Percentiles rank a stretch among this genome's conserved stretches.
Evolutionary conservation across 768 basidiomycete species (phyloP).

Genomic region (Rhodocollybia butyracea): DNA sequence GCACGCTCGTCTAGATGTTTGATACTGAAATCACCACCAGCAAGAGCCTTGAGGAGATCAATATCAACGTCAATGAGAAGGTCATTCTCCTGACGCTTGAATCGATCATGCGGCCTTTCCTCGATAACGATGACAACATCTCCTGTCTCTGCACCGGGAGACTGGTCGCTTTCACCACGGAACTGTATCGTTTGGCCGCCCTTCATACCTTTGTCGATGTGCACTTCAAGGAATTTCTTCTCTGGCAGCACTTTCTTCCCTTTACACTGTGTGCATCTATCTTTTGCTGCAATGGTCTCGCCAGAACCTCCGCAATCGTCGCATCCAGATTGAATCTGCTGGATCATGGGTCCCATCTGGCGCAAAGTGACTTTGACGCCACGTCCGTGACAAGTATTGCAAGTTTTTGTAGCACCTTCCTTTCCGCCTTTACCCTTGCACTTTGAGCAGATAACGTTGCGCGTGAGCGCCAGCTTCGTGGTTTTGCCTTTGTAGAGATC

Average conservation of each 20-base stretch:
- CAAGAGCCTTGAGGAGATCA: constrained; percentile 90
- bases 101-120: constrained; percentile 86
- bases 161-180: constrained; percentile 88
- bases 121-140: constrained; percentile 94
- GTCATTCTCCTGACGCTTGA: constrained; percentile 87
- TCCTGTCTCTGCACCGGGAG: constrained; percentile 84
- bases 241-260: constrained; percentile 94
- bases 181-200: constrained; percentile 89
- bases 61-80: constrained; percentile 85
- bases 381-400: constrained; percentile 78
- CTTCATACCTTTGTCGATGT: constrained; percentile 98
- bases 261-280: constrained; percentile 88
- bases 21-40: constrained; percentile 86
- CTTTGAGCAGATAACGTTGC: constrained; percentile 89
- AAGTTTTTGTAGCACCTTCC: constrained; percentile 87
- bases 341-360: constrained; percentile 99
- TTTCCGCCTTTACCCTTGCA: constrained; percentile 98
- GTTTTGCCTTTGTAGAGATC: constrained; percentile 99
- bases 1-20: constrained; percentile 93
- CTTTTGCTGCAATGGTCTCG: constrained; percentile 91
- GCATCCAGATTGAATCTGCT: constrained; percentile 95
- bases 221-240: constrained; percentile 96
- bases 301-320: constrained; percentile 92
- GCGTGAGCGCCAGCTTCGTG: constrained; percentile 93
- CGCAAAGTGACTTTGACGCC: constrained; percentile 89